Percentiles rank a stretch among this genome's conserved stretches.
These are phyloP conservation scores for Melampsora americana DNA, from an alignment of 1,284 basidiomycete species.

Conservation along the genomic window DNA sequence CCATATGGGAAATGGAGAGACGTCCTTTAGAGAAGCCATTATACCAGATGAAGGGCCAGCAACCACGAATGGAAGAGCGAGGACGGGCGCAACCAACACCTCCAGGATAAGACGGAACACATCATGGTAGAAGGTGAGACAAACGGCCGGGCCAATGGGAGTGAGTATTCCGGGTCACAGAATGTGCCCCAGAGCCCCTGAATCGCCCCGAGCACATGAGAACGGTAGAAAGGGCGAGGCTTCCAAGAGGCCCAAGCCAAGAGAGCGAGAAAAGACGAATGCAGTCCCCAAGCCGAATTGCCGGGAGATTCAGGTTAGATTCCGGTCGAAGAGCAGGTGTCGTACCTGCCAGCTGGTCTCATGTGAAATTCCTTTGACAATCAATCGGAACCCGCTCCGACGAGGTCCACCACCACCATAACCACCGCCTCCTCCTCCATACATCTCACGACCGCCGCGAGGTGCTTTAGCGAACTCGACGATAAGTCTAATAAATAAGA, in stretches of 20 bases:
- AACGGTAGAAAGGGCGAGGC: conserved; percentile 41
- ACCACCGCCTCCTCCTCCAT: conserved; percentile 59
- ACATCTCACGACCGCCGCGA: conserved; percentile 70
- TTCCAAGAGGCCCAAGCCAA: conserved; percentile 38
- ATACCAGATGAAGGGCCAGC: background rate
- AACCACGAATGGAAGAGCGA: background rate
- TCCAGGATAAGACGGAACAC: conserved; percentile 10
- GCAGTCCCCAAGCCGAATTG: conserved; percentile 21
- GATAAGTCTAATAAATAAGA: conserved; percentile 64
- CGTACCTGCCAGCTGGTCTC: conserved; percentile 96
- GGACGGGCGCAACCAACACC: conserved; percentile 11
- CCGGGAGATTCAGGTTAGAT: conserved; percentile 6
- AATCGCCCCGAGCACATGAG: conserved; percentile 2
- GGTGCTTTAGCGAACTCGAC: conserved; percentile 87
- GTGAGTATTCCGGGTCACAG: background rate
- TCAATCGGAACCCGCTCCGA: conserved; percentile 70
- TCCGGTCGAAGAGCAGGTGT: conserved; percentile 31
- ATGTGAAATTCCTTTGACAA: conserved; percentile 78
- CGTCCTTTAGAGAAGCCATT: background rate
- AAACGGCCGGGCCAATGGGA: conserved; percentile 6
- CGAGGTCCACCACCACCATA: conserved; percentile 59
- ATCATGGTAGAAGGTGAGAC: background rate
- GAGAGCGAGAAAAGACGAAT: conserved; percentile 40
- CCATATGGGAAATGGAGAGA: background rate
- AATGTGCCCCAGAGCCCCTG: background rate